These are phyloP conservation scores for Dendrocalamus latiflorus DNA, from an alignment of 202 grass and related monocot species.

Conservation along the genomic window DNA sequence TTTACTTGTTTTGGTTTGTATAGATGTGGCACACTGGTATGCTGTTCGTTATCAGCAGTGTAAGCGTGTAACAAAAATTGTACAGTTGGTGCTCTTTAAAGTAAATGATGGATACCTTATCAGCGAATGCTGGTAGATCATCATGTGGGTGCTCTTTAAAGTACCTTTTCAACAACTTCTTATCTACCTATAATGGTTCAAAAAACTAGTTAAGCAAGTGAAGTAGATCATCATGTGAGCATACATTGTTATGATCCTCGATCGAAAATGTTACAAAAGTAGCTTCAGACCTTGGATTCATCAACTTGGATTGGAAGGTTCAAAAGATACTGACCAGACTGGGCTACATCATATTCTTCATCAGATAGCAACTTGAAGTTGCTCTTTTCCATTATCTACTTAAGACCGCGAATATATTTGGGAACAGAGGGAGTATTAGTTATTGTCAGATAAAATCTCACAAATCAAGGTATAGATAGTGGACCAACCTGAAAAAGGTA, in stretches of 20 bases:
- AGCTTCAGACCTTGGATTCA: slow-evolving; percentile 72
- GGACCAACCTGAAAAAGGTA: slow-evolving; percentile 69
- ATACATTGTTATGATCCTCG: neutral
- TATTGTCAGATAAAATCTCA: neutral
- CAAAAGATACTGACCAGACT: slow-evolving; percentile 85
- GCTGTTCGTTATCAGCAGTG: neutral
- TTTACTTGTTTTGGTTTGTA: neutral
- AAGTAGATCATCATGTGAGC: neutral
- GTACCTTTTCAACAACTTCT: slow-evolving; percentile 63
- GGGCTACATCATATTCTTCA: slow-evolving; percentile 79
- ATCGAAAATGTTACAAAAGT: neutral
- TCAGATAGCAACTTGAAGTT: slow-evolving; percentile 89
- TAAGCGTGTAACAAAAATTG: neutral
- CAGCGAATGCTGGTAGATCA: slow-evolving; percentile 63
- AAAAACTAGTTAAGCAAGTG: slow-evolving; percentile 20
- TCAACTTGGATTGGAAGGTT: slow-evolving; percentile 95
- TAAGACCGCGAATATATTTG: neutral
- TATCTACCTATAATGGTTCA: slow-evolving; percentile 64
- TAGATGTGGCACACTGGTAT: neutral
- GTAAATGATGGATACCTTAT: slow-evolving; percentile 56
- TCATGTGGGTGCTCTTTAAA: slow-evolving; percentile 66
- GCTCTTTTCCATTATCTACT: slow-evolving; percentile 97
- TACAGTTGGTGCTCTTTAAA: neutral
- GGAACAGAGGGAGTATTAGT: neutral
- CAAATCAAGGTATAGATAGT: neutral